These are phyloP conservation scores for Corymbia maculata DNA, from an alignment of 345 rosid species.

Conservation along the genomic window DNA sequence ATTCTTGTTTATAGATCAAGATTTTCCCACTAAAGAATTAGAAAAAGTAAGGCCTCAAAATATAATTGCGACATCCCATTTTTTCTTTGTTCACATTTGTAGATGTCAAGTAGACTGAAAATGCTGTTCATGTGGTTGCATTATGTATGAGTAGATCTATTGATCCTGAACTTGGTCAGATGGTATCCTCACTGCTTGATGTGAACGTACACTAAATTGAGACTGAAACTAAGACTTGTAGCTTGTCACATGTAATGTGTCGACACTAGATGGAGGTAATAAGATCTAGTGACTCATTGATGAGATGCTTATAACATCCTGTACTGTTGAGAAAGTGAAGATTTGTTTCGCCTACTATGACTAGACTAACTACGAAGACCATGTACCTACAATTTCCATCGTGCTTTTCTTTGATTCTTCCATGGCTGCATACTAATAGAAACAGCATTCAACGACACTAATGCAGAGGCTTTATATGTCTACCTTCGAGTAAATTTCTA, in stretches of 20 bases:
- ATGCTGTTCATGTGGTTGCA: background rate
- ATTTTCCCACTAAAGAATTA: constrained; percentile 27
- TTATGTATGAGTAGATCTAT: background rate
- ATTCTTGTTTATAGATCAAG: constrained; percentile 19
- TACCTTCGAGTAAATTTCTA: background rate
- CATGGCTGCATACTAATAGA: background rate
- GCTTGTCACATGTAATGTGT: no score
- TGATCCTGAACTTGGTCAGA: background rate
- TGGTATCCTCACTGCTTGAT: background rate
- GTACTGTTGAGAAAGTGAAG: background rate
- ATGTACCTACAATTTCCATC: no score
- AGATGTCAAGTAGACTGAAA: background rate
- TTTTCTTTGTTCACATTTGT: background rate
- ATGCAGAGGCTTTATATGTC: background rate
- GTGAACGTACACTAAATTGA: background rate
- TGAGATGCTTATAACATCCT: background rate
- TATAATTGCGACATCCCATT: no score
- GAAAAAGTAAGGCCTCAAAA: constrained; percentile 22
- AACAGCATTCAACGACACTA: no score
- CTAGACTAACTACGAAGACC: background rate
- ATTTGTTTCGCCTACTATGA: background rate
- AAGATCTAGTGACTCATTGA: background rate
- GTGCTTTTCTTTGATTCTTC: background rate
- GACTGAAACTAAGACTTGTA: background rate
- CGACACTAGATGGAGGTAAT: background rate